A percentile compares a stretch with the other conserved stretches of the same genome.
phyloP scores from a whole-genome alignment of 306 rosid genomes.

The Rosa multiflora region DNA sequence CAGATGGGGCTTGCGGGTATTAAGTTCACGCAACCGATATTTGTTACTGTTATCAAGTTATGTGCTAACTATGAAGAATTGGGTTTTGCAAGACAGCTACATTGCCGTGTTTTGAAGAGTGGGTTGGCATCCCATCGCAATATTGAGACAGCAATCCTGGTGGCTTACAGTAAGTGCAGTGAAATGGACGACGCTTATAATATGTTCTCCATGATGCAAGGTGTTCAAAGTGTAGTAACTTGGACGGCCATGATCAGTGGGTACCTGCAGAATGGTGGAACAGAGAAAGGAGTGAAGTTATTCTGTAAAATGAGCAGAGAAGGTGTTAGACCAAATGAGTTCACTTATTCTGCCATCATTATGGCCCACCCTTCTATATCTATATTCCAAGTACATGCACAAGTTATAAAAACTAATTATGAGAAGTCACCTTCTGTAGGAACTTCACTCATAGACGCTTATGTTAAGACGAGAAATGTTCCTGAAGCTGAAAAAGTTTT shows the following conservation, averaged over 20 bases:
- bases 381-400: slow-evolving; percentile 65
- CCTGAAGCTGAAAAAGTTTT: slow-evolving; percentile 63
- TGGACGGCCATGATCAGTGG: slow-evolving; percentile 95
- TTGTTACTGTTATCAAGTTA: slow-evolving; percentile 57
- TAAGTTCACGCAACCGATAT: slow-evolving; percentile 49
- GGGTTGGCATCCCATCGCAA: slow-evolving; percentile 50
- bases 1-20: slow-evolving; percentile 57
- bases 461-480: slow-evolving; percentile 52
- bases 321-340: slow-evolving; percentile 72
- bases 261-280: slow-evolving; percentile 61
- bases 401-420: slow-evolving; percentile 63
- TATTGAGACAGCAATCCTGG: slow-evolving; percentile 64
- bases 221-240: slow-evolving; percentile 56
- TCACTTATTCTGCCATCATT: slow-evolving; percentile 84
- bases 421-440: slow-evolving; percentile 77
- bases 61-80: slow-evolving; percentile 57
- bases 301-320: slow-evolving; percentile 65
- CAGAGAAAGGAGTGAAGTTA: slow-evolving; percentile 52
- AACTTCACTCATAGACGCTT: slow-evolving; percentile 78
- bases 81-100: slow-evolving; percentile 54
- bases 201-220: slow-evolving; percentile 48
- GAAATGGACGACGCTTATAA: slow-evolving; percentile 59
- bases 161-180: slow-evolving; percentile 62
- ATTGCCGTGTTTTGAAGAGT: slow-evolving; percentile 56
- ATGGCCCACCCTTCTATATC: slow-evolving; percentile 49